Percentiles rank a stretch among this genome's conserved stretches.
phyloP scores from a whole-genome alignment of 2,329 filamentous ascomycete genomes.

The Colletotrichum ledebouriae region DNA sequence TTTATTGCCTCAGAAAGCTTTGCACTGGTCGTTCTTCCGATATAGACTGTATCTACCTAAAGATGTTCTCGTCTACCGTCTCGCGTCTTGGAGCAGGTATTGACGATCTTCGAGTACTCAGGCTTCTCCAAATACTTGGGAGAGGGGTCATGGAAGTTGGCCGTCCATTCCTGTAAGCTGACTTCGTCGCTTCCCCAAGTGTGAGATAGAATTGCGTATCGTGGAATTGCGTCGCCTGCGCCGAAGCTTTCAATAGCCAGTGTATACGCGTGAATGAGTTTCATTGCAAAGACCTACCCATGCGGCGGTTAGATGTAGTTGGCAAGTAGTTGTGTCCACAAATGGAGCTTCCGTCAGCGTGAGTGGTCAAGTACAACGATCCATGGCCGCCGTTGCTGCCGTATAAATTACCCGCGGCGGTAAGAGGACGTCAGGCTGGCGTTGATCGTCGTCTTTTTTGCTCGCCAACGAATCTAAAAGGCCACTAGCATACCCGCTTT shows the following conservation, averaged over 20 bases:
- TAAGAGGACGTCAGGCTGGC: no score
- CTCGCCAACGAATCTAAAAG: no score
- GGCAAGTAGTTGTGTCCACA: background rate
- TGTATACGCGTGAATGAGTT: constrained; percentile 47
- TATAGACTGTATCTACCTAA: constrained; percentile 52
- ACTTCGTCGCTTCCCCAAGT: constrained; percentile 51
- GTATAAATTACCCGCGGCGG: no score
- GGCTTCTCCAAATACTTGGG: constrained; percentile 21
- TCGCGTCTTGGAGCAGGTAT: constrained; percentile 24
- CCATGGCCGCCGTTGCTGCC: no score
- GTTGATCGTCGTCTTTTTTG: no score
- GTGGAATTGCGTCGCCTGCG: constrained; percentile 30
- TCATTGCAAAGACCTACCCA: constrained; percentile 43
- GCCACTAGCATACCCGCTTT: no score
- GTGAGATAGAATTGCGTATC: constrained; percentile 54
- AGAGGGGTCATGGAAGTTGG: background rate
- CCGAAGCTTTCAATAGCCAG: constrained; percentile 45
- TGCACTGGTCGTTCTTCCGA: constrained; percentile 50
- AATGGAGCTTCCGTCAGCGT: background rate
- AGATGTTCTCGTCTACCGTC: constrained; percentile 42
- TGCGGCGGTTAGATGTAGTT: constrained; percentile 1
- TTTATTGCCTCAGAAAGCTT: constrained; percentile 46
- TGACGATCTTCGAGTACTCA: constrained; percentile 31
- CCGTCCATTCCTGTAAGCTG: constrained; percentile 45
- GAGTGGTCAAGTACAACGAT: no score